These are phyloP conservation scores for Alternaria metachromatica DNA, from an alignment of 2,329 filamentous ascomycete species.

Conservation along the genomic window DNA sequence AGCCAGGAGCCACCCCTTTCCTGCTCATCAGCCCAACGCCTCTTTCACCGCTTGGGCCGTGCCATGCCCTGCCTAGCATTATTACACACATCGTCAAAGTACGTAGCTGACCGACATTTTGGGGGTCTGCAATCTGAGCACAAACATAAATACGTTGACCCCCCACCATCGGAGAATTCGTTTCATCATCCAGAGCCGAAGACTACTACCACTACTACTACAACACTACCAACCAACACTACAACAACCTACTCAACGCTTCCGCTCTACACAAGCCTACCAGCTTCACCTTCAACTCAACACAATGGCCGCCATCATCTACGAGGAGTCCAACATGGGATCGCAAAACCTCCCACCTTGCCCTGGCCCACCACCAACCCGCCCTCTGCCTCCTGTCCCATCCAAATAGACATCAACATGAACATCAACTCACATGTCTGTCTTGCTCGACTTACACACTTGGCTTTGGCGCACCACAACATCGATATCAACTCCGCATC, in stretches of 20 bases:
- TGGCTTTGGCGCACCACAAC: constrained; percentile 34
- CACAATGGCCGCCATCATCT: constrained; percentile 44
- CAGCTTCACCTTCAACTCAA: constrained; percentile 10
- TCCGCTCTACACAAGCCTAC: constrained; percentile 13
- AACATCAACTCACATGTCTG: constrained; percentile 11
- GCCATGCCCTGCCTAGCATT: constrained; percentile 44
- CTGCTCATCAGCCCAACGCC: constrained; percentile 47
- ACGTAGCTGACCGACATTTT: constrained; percentile 52
- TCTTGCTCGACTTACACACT: constrained; percentile 24
- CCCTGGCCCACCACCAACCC: constrained; percentile 56
- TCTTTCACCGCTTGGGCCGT: constrained; percentile 51
- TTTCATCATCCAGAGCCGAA: constrained; percentile 44
- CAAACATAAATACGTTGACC: constrained; percentile 50
- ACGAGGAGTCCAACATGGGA: constrained; percentile 49
- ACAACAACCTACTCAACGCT: constrained; percentile 9
- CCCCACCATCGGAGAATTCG: constrained; percentile 38
- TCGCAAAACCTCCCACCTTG: constrained; percentile 55
- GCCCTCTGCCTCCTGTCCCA: constrained; percentile 56
- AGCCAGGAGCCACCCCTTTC: constrained; percentile 50
- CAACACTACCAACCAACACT: constrained; percentile 14
- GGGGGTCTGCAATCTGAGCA: constrained; percentile 44
- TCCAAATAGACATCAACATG: constrained; percentile 44
- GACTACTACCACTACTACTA: constrained; percentile 20
- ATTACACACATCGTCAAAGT: constrained; percentile 51
- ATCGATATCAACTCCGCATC: constrained; percentile 28